Evolutionary conservation across 2,329 filamentous ascomycete species (phyloP), one percentile per base, ranked within the genome.

Genomic region (Colletotrichum kahawae): DNA sequence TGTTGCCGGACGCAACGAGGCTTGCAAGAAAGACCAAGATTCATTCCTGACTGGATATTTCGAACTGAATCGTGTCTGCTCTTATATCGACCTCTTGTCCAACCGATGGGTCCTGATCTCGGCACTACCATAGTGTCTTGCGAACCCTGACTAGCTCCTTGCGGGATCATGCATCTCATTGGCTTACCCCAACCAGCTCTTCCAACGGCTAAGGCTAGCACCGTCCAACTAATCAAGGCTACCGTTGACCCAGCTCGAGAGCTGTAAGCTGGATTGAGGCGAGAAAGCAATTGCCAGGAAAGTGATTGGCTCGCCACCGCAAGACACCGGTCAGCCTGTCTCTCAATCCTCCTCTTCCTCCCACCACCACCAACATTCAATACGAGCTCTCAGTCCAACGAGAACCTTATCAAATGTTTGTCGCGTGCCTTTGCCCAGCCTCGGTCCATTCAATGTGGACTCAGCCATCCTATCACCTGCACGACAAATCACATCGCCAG

Each of bases 401-500:
- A 24, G 51, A 24, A 13, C 67, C 66, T n/a, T 6, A 66, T 63
- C 71, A 74, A 66, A 54, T 66, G 24, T 34, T 36, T 16, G 54
- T 71, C 68, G 68, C 36, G 31, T 66, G 29, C 31, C 6, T 13
- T 5, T 14, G 43, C 9, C 31, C 60, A 67, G 38, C 67, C 62
- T 74, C 71, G 71, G 71, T 31, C 31, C 54, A 38, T 51, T 54
- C 29, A 14, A 24, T n/a, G n/a, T 27, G 48, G 31, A 31, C 29
- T 62, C 34, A 59, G 60, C 14, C 21, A 29, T n/a, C 24, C 62
- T 31, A 65, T 60, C 54, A 67, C 60, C 67, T 74, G 67, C 71
- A 71, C 31, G n/a, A 18, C 54, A 27, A 71, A 71, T 74, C 71
- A 71, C 71, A 71, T 60, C 54, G 62, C 33, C 68, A 62, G 67